phyloP scores from a whole-genome alignment of 164 flowering plant genomes.

The Platanus orientalis region DNA sequence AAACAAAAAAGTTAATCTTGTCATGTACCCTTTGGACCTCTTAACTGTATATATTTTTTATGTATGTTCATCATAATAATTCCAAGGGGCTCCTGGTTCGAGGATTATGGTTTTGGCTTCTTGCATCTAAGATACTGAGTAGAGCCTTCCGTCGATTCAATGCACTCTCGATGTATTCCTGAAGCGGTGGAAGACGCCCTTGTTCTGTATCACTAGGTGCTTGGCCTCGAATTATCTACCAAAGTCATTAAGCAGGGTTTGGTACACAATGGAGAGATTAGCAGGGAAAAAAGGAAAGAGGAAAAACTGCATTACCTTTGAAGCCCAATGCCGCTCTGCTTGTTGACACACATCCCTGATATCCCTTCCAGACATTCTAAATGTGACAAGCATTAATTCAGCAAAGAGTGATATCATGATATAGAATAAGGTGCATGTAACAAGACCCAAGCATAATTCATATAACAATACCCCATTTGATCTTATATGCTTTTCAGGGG shows the following conservation, averaged over 20 bases:
- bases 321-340: conserved; percentile 97
- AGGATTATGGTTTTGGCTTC: conserved; percentile 12
- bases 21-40: no score
- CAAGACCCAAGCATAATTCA: no score
- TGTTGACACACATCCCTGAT: conserved; percentile 89
- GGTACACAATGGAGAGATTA: not conserved
- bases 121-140: conserved; percentile 25
- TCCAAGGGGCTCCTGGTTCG: conserved; percentile 26
- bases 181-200: conserved; percentile 63
- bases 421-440: no score
- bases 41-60: not conserved
- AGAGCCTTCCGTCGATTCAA: conserved; percentile 40
- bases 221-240: conserved; percentile 77
- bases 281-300: not conserved
- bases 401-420: not conserved
- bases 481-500: no score
- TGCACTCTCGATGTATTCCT: conserved; percentile 69
- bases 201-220: conserved; percentile 34
- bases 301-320: conserved; percentile 56
- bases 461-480: no score
- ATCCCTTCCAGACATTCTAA: conserved; percentile 95
- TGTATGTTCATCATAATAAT: conserved; percentile 15
- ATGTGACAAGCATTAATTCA: not conserved
- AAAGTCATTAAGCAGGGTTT: not conserved
- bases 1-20: no score